These are phyloP conservation scores for Aspergillus fischeri DNA, from an alignment of 2,329 filamentous ascomycete genomes.

Conservation along the genomic window DNA sequence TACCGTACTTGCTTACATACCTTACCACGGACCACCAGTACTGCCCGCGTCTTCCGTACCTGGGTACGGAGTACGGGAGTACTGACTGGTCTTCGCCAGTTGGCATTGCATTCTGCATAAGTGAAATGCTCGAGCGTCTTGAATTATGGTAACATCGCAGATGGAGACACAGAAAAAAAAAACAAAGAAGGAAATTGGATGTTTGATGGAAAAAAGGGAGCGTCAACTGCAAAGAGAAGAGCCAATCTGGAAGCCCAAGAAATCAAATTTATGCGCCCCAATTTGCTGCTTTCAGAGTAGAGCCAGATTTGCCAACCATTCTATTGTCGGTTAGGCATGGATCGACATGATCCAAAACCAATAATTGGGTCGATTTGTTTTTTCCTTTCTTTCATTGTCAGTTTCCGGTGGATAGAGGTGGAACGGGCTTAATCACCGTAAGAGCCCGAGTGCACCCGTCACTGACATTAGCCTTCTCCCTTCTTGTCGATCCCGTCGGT, in stretches of 20 bases:
- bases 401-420: too few species aligned
- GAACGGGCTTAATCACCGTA: too few species aligned
- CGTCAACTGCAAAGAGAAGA: background rate
- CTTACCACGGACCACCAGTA: background rate
- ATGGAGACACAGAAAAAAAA: background rate
- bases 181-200: background rate
- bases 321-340: background rate
- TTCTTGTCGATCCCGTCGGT: background rate
- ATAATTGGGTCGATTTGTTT: too few species aligned
- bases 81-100: background rate
- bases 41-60: background rate
- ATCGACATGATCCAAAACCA: background rate
- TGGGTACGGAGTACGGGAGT: too few species aligned
- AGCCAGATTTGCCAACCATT: too few species aligned
- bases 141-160: background rate
- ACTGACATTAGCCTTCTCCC: too few species aligned
- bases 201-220: background rate
- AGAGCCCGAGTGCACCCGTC: too few species aligned
- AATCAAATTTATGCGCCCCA: conserved; percentile 1
- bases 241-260: background rate
- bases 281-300: background rate
- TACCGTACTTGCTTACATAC: background rate
- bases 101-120: background rate
- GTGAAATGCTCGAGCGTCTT: background rate
- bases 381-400: background rate